Base-by-base conservation (phyloP, 768 basidiomycete species). In the Amanita fuliginea region DNA sequence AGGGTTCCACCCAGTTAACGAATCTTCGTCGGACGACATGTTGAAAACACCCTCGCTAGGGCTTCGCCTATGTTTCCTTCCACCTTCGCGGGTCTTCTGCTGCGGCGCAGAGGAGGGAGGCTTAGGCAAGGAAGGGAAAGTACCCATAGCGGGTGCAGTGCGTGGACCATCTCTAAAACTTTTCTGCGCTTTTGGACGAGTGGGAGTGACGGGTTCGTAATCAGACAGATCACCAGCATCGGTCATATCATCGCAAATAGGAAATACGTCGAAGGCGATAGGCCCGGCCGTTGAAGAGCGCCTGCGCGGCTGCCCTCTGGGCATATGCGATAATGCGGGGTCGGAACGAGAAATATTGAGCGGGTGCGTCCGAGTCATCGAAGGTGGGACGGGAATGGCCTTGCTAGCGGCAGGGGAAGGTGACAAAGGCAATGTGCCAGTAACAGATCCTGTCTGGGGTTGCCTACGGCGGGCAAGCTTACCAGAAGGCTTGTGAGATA, bases 31-130 rank as follows among this genome's bases (percentile, higher is more conserved):
- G 42, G 82, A 80, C 44, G 80, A 82, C 76, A 87, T 79, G 60
- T 70, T 63, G 62, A 86, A 87, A n/a, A 87, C 61, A 42, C 81
- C 80, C 43, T 86, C 86, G 59, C 81, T 86, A 6, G 85, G 83
- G 5, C 74, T 69, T 49, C 83, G 76, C 36, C 62, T 67, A 58
- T 86, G 81, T 45, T 69, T 70, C 49, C 67, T 61, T n/a, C 46
- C 53, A 30, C 43, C 54, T 52, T 59, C 56, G 35, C 39, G 51
- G 19, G 14, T 40, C 47, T 60, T 61, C 57, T 60, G 60, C 47
- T 66, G 67, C 28, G 65, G 57, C 9, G 64, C 59, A 11, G 63
- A 61, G 11, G 56, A 58, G 16, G 57, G 53, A 22, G 75, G 68
- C 58, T 75, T 76, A 1, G 53, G 14, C 21, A 46, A 51, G 34